Evolutionary conservation across 805 yeast species (phyloP).

Genomic region (Metschnikowia orientalis): DNA sequence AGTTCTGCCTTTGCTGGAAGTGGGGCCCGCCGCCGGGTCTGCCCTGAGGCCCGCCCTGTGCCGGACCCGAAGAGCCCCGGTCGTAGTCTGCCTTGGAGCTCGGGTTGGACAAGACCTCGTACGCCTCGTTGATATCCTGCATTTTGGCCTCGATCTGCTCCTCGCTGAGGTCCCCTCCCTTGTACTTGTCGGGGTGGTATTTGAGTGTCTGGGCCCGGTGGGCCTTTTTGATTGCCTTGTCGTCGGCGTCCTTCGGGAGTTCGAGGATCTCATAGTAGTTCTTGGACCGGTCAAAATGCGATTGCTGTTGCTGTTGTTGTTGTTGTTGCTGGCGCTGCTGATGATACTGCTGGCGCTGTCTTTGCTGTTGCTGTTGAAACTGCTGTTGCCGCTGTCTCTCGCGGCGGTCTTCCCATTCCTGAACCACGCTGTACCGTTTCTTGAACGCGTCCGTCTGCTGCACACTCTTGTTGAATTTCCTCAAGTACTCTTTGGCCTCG

Average conservation of each 20-base stretch:
- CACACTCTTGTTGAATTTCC: slow-evolving; percentile 30
- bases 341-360: slow-evolving; percentile 35
- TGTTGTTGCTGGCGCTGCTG: slow-evolving; percentile 46
- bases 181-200: slow-evolving; percentile 90
- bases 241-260: slow-evolving; percentile 61
- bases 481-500: slow-evolving; percentile 39
- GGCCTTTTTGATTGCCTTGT: slow-evolving; percentile 71
- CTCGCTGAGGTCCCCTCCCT: slow-evolving; percentile 55
- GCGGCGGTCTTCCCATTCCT: slow-evolving; percentile 22
- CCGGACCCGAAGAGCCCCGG: slow-evolving; percentile 36
- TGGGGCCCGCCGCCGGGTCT: slow-evolving; percentile 7
- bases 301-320: slow-evolving; percentile 25
- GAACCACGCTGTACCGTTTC: slow-evolving; percentile 30
- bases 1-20: slow-evolving; percentile 6
- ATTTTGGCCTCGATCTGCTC: slow-evolving; percentile 76
- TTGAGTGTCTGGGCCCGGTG: slow-evolving; percentile 72
- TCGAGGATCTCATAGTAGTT: slow-evolving; percentile 82
- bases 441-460: slow-evolving; percentile 38
- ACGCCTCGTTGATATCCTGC: slow-evolving; percentile 91
- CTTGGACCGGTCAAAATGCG: slow-evolving; percentile 40
- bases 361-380: slow-evolving; percentile 29
- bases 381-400: slow-evolving; percentile 22
- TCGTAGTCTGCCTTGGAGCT: slow-evolving; percentile 67
- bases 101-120: slow-evolving; percentile 73
- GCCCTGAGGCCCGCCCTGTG: slow-evolving; percentile 10